A percentile compares a stretch with the other conserved stretches of the same genome.
These are phyloP conservation scores for Colletotrichum cereale DNA, from an alignment of 2,329 filamentous ascomycete genomes.

Conservation along the genomic window DNA sequence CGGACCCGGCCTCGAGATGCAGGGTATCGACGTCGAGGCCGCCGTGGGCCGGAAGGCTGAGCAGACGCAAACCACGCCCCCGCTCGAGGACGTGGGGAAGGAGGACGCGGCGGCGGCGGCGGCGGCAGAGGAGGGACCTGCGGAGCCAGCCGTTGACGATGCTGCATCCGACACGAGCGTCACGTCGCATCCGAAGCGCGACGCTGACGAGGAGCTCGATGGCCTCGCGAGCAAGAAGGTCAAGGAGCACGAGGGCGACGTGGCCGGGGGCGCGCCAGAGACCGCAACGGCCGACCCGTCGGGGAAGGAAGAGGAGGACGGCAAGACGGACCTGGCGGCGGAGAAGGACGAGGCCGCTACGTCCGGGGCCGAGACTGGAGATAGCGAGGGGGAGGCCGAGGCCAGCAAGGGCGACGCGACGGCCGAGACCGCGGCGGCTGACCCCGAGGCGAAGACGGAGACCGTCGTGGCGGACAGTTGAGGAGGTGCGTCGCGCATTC, in stretches of 20 bases:
- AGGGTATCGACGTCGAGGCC: constrained; percentile 70
- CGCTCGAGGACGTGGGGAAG: constrained; percentile 44
- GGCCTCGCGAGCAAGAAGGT: constrained; percentile 60
- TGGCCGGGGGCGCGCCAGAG: constrained; percentile 30
- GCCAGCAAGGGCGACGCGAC: background rate
- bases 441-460: background rate
- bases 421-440: background rate
- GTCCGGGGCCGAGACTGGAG: constrained; percentile 9
- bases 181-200: constrained; percentile 64
- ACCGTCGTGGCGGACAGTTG: background rate
- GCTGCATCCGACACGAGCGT: constrained; percentile 49
- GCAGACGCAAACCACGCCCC: constrained; percentile 44
- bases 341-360: constrained; percentile 31
- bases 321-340: constrained; percentile 22
- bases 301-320: constrained; percentile 4
- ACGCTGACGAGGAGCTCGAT: constrained; percentile 63
- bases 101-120: constrained; percentile 33
- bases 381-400: constrained; percentile 14
- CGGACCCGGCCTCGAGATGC: constrained; percentile 60
- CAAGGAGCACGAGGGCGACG: constrained; percentile 56
- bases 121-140: constrained; percentile 39
- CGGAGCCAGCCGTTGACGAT: constrained; percentile 41
- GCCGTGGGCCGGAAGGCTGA: constrained; percentile 67
- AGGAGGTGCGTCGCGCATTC: background rate
- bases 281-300: background rate